Base-by-base conservation (phyloP, 176 grass and related monocot species). In the Thinopyrum elongatum region DNA sequence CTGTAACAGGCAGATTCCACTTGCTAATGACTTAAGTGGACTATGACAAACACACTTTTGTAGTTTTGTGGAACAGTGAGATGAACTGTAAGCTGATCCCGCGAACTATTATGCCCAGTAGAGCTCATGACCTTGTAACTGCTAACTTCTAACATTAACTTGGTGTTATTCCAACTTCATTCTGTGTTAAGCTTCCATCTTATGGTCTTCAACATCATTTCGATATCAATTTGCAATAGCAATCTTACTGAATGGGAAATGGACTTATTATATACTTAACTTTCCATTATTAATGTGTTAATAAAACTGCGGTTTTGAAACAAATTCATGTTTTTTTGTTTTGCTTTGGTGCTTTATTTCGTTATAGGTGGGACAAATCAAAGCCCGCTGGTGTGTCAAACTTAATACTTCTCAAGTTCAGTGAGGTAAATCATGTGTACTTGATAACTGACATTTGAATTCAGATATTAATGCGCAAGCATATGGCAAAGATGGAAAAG, bases 391-490 rank as follows among this genome's bases (percentile, higher is more conserved):
- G 79, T 55, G 89, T 95, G 46, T 88, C 88, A 46, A 99, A 99
- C 65, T 77, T 99, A 26, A 91, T 99, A 91, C 97, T 95, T 82
- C 76, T 98, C 46, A 98, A 98, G 84, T 94, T 98, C 82, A 94
- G 29, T 22, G 97, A 98, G 97, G 92, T 95, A 26, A 73, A 62
- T 41, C 79, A 30, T 62, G 1, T 28, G 10, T 84, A 35, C 12
- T 79, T 74, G 12, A 25, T 55, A 63, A 26, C 5, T 38, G 33
- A 3, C 60, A 63, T n/a, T 77, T 79, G 10, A 59, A 29, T 57
- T 65, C 31, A n/a, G 57, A 34, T 8, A 23, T 77, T 81, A n/a
- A 38, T 78, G 10, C 15, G 3, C 22, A 30, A 26, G 36, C 22
- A 75, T 82, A 57, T 36, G 29, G 19, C 34, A 14, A 77, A 74